A percentile compares a stretch with the other conserved stretches of the same genome.
phyloP scores from a whole-genome alignment of 441 rosid genomes.

The Pelargonium myrrhifolium region DNA sequence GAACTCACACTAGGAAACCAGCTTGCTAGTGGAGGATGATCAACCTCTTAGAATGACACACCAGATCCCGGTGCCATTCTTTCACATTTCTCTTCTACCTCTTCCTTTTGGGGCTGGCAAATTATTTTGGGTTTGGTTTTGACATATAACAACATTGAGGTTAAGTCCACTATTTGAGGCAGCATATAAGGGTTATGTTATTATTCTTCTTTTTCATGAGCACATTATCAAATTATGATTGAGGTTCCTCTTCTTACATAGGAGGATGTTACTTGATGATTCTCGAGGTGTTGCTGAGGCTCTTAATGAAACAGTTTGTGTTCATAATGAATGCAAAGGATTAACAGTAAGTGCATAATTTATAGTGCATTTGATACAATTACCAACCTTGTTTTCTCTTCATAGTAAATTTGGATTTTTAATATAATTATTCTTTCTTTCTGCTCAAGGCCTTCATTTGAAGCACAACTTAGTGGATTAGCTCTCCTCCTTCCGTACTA shows the following conservation, averaged over 20 bases:
- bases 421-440: too few relatives aligned
- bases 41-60: too few relatives aligned
- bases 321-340: conserved; percentile 58
- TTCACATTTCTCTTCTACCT: too few relatives aligned
- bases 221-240: neutral
- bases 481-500: neutral
- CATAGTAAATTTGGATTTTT: too few relatives aligned
- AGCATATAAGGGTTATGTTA: neutral
- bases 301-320: conserved; percentile 86
- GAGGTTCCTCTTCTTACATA: conserved; percentile 21
- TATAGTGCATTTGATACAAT: neutral
- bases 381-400: neutral
- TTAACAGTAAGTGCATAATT: conserved; percentile 50
- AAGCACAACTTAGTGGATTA: too few relatives aligned
- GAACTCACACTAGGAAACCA: neutral
- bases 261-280: conserved; percentile 93
- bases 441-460: too few relatives aligned
- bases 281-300: conserved; percentile 83
- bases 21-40: too few relatives aligned
- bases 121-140: too few relatives aligned
- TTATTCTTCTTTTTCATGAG: neutral
- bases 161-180: neutral
- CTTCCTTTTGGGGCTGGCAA: too few relatives aligned
- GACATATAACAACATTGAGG: neutral
- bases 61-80: too few relatives aligned